Evolutionary conservation across 805 yeast species (phyloP), one percentile per base, ranked within the genome.

Genomic region (Ogataea siamensis): DNA sequence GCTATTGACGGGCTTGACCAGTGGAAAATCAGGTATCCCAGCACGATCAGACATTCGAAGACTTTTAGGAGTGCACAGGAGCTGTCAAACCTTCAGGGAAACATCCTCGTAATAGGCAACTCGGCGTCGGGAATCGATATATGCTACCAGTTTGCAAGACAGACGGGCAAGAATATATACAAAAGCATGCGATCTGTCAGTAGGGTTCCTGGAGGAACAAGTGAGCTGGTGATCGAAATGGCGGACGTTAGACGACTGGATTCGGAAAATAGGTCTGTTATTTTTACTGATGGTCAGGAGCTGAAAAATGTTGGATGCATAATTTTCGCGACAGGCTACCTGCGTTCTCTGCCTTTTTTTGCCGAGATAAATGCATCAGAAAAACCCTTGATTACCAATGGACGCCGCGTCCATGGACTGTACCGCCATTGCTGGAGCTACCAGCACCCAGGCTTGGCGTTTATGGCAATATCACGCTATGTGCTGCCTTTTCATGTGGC

Each of bases 81-180:
- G 51, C 69, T 54, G 43, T 49, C 53, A 5, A 59, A 64, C 16
- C 58, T 65, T 29, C 68, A 60, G 21, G 56, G 61, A n/a, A 37
- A 50, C 9, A 76, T 80, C 11, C 57, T 86, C 29, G 71, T 85
- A 5, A 75, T 86, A n/a, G 95, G 95, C 0, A 81, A 78, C 48
- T 78, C 81, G 4, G 80, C 89, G 2, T 77, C 86, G 25, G 94
- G 87, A 10, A 71, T 76, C 10, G 95, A 86, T 51, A 65, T 84
- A 28, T 74, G 87, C 2, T 71, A 70, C 40, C 89, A 83, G 53
- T 53, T 80, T 13, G 73, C 79, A 1, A 63, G 66, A 2, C 53
- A 42, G 3, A 62, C 74, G 30, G 59, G 68, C 15, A 64, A 60
- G 34, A 57, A 53, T 6, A 64, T 80, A 10, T 68, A 70, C 51